Conservation (phyloP, 2,329 filamentous ascomycete species). For the Nemania diffusa region DNA sequence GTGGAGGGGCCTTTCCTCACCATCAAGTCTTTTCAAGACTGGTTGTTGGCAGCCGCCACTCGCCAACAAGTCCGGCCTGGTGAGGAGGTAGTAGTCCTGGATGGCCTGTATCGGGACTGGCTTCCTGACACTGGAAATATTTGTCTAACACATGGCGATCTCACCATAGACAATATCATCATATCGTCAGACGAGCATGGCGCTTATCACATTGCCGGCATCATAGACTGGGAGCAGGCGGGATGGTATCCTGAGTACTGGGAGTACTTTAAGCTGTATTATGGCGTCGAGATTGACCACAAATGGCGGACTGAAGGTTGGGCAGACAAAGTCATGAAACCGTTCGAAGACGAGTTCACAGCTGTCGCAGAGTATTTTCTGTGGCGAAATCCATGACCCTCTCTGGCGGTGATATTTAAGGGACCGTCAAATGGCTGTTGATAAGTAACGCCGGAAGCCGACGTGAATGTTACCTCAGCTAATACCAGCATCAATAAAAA, state of each 20-base stretch:
- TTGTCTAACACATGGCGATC: conserved; percentile 26
- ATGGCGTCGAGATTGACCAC: conserved; percentile 13
- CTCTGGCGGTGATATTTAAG: conserved; percentile 11
- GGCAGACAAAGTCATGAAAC: conserved; percentile 19
- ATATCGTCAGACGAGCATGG: conserved; percentile 18
- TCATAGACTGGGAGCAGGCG: conserved; percentile 18
- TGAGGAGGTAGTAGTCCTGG: conserved; percentile 18
- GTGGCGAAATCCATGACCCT: conserved; percentile 23
- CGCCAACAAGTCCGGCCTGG: conserved; percentile 25
- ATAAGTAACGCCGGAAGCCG: conserved; percentile 12
- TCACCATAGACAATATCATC: conserved; percentile 21
- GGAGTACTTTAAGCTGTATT: conserved; percentile 26
- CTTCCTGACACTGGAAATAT: conserved; percentile 26
- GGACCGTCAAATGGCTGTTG: conserved; percentile 9
- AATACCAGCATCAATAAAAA: conserved; percentile 9
- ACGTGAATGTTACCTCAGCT: conserved; percentile 10
- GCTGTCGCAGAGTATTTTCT: conserved; percentile 18
- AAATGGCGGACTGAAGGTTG: conserved; percentile 17
- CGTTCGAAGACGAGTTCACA: conserved; percentile 18
- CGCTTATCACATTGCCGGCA: conserved; percentile 20
- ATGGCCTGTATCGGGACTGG: conserved; percentile 24
- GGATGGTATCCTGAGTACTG: conserved; percentile 22
- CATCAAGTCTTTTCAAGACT: conserved; percentile 28
- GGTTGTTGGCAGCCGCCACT: conserved; percentile 22
- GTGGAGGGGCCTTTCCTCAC: conserved; percentile 25